A percentile compares a stretch with the other conserved stretches of the same genome.
These are phyloP conservation scores for Talaromyces stipitatus DNA, from an alignment of 495 filamentous ascomycete genomes.

Conservation along the genomic window DNA sequence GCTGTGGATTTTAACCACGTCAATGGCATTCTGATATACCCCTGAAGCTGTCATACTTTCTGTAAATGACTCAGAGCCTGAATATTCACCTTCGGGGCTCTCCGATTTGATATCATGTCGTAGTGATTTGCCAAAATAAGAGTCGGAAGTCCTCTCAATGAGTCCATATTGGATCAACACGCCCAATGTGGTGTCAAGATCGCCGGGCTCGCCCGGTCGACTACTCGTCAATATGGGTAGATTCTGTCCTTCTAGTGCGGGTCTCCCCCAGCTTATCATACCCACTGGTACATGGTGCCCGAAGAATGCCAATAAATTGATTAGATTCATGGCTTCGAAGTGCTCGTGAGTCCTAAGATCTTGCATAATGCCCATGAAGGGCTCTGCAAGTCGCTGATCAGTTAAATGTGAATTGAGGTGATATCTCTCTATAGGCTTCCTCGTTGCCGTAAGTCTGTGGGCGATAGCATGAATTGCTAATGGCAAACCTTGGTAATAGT, in stretches of 20 bases:
- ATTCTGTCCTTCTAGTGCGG: slow-evolving; percentile 45
- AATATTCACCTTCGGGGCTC: slow-evolving; percentile 24
- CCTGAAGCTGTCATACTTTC: slow-evolving; percentile 43
- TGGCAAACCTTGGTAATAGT: slow-evolving; percentile 63
- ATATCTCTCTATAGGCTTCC: slow-evolving; percentile 63
- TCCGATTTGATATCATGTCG: slow-evolving; percentile 30
- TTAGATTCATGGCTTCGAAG: slow-evolving; percentile 59
- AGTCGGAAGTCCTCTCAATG: slow-evolving; percentile 46
- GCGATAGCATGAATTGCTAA: slow-evolving; percentile 74
- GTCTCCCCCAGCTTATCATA: slow-evolving; percentile 59
- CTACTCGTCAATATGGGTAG: slow-evolving; percentile 39
- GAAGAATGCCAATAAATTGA: slow-evolving; percentile 68
- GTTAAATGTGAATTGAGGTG: slow-evolving; percentile 57
- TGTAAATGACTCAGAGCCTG: slow-evolving; percentile 16
- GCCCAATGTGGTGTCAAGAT: slow-evolving; percentile 61
- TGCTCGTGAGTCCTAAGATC: slow-evolving; percentile 55
- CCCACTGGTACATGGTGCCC: slow-evolving; percentile 69
- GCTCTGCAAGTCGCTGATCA: slow-evolving; percentile 58
- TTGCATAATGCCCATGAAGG: slow-evolving; percentile 64
- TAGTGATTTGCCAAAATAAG: slow-evolving; percentile 8
- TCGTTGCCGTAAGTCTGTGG: slow-evolving; percentile 62
- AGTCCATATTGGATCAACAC: slow-evolving; percentile 64
- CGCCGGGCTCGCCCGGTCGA: slow-evolving; percentile 44
- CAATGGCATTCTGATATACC: slow-evolving; percentile 47
- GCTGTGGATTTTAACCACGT: slow-evolving; percentile 67